phyloP scores from a whole-genome alignment of 106 monocot genomes.

The Dendrobium nobile region DNA sequence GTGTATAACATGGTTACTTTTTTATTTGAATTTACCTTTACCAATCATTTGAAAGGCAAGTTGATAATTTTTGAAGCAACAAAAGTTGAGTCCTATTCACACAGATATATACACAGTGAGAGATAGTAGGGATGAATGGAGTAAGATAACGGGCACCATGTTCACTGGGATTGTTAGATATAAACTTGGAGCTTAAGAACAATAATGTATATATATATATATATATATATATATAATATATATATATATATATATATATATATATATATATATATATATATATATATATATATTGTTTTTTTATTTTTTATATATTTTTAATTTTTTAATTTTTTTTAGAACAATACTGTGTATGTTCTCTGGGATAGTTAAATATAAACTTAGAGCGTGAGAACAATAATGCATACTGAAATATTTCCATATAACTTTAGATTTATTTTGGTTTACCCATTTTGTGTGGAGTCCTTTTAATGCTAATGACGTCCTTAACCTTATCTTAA shows the following conservation, averaged over 20 bases:
- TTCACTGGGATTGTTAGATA: too few relatives aligned
- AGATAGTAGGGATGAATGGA: neutral
- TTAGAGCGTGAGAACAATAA: neutral
- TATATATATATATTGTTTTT: too few relatives aligned
- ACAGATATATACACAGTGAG: neutral
- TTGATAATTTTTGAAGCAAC: neutral
- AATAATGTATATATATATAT: too few relatives aligned
- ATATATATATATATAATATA: too few relatives aligned
- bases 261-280: too few relatives aligned
- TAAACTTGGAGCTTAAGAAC: too few relatives aligned
- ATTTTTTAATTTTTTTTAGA: too few relatives aligned
- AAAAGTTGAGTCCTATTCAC: neutral
- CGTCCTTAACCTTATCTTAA: neutral
- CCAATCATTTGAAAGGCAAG: too few relatives aligned
- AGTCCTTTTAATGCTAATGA: neutral
- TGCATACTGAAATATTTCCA: neutral
- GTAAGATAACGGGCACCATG: neutral
- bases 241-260: too few relatives aligned
- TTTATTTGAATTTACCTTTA: too few relatives aligned
- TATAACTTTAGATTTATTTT: constrained; percentile 1
- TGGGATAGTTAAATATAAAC: neutral
- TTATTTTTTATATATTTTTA: too few relatives aligned
- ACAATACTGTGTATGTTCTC: neutral
- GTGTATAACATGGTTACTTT: too few relatives aligned
- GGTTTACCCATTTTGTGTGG: neutral